Percentiles rank a stretch among this genome's conserved stretches.
These are phyloP conservation scores for Pythium brassicae DNA, from an alignment of 352 stramenopile genomes.

Conservation along the genomic window DNA sequence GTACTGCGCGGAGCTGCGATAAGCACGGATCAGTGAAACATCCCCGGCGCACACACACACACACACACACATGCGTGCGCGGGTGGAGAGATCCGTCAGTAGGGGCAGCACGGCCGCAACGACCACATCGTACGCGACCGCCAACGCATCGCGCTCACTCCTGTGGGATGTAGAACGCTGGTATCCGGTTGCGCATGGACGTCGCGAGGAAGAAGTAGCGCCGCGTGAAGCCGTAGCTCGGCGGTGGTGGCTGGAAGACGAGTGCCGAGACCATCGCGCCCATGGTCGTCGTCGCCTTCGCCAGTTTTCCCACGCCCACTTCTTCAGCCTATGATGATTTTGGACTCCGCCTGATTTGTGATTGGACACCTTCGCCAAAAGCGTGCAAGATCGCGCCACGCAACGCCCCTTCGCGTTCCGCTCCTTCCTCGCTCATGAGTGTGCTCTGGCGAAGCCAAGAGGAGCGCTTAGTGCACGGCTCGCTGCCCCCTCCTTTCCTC, in stretches of 20 bases:
- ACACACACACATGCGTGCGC: no score
- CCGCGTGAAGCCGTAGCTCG: constrained; percentile 71
- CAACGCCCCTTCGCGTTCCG: no score
- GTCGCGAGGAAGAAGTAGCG: constrained; percentile 95
- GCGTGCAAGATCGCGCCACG: no score
- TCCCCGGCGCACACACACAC: no score
- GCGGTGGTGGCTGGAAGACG: constrained; percentile 85
- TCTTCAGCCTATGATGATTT: background rate
- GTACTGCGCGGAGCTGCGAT: constrained; percentile 83
- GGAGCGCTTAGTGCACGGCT: no score
- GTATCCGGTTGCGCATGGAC: constrained; percentile 84
- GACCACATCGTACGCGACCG: no score
- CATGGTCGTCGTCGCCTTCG: constrained; percentile 31
- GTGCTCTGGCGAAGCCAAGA: no score
- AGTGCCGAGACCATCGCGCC: constrained; percentile 75
- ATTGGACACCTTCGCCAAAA: no score
- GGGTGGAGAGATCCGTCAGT: background rate
- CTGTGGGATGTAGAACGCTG: constrained; percentile 94
- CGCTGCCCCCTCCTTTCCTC: no score
- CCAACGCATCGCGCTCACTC: constrained; percentile 36
- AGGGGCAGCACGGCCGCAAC: background rate
- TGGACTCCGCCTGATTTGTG: no score
- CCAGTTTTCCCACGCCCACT: background rate
- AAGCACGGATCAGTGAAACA: no score
- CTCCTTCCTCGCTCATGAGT: no score